These are phyloP conservation scores for Penicillium diatomitis DNA, from an alignment of 495 filamentous ascomycete genomes.

Conservation along the genomic window DNA sequence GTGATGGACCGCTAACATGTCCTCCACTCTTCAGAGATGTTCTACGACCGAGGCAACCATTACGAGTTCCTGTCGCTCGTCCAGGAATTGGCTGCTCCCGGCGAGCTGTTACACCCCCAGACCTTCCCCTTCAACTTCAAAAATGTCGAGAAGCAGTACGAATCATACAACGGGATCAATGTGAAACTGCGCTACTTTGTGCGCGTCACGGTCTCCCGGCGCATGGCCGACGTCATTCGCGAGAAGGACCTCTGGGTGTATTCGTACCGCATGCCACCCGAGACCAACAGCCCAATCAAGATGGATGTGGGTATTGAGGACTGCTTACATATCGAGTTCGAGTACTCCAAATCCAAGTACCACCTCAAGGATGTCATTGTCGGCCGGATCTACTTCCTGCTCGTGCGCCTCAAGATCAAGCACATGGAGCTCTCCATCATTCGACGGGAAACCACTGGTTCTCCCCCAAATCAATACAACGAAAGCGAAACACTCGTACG, in stretches of 20 bases:
- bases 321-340: constrained; percentile 98
- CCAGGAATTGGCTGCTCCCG: constrained; percentile 91
- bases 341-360: constrained; percentile 98
- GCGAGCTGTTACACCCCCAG: constrained; percentile 96
- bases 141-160: constrained; percentile 99
- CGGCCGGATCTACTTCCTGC: constrained; percentile 95
- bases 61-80: constrained; percentile 97
- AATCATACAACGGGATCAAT: constrained; percentile 99
- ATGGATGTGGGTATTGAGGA: constrained; percentile 99
- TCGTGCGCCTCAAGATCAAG: constrained; percentile 98
- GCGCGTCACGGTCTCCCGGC: constrained; percentile 87
- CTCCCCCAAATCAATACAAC: constrained; percentile 99
- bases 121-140: constrained; percentile 99
- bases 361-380: constrained; percentile 99
- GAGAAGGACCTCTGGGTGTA: constrained; percentile 99
- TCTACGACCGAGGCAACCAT: constrained; percentile 97
- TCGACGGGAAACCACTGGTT: constrained; percentile 89
- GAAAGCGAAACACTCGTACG: constrained; percentile 97
- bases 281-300: constrained; percentile 97
- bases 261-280: constrained; percentile 94
- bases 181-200: constrained; percentile 98
- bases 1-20: no score
- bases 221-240: constrained; percentile 95
- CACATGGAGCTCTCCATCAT: constrained; percentile 99
- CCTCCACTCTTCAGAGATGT: constrained; percentile 64